Evolutionary conservation across 148 eudicot species (phyloP).

Genomic region (Pouteria glomerata): DNA sequence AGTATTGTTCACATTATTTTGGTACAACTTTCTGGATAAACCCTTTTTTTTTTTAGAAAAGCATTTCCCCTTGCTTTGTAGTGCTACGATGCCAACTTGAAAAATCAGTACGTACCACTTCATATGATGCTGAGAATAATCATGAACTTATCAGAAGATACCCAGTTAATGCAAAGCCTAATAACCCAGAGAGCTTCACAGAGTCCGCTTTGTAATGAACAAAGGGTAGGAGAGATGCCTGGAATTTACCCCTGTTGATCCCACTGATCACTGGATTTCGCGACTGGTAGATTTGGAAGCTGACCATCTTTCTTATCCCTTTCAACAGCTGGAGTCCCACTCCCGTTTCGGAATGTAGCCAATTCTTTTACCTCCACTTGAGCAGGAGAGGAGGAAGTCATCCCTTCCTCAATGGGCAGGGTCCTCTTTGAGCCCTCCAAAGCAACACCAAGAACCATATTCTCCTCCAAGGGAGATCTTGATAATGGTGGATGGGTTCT

Average conservation of each 20-base stretch:
- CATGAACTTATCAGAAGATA: too few relatives aligned
- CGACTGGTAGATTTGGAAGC: slow-evolving; percentile 15
- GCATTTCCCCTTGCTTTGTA: too few relatives aligned
- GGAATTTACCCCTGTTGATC: slow-evolving; percentile 5
- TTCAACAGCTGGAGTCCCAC: slow-evolving; percentile 28
- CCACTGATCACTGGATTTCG: slow-evolving; percentile 19
- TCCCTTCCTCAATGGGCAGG: slow-evolving; percentile 77
- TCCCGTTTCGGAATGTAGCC: slow-evolving; percentile 39
- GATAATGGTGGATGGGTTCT: slow-evolving; percentile 28
- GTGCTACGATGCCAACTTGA: too few relatives aligned
- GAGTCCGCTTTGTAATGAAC: too few relatives aligned
- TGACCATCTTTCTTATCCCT: slow-evolving; percentile 46
- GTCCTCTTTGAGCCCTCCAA: slow-evolving; percentile 94
- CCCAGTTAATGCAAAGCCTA: too few relatives aligned
- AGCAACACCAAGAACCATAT: slow-evolving; percentile 90
- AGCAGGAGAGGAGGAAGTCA: slow-evolving; percentile 30
- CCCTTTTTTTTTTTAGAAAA: too few relatives aligned
- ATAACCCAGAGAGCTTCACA: too few relatives aligned
- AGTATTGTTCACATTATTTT: too few relatives aligned
- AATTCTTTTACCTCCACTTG: slow-evolving; percentile 52
- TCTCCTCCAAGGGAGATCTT: slow-evolving; percentile 66
- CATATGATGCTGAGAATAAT: too few relatives aligned
- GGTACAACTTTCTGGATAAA: too few relatives aligned
- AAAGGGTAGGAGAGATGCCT: too few relatives aligned
- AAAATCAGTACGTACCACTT: too few relatives aligned